Percentiles rank a stretch among this genome's conserved stretches.
Conservation (phyloP, 768 basidiomycete species). For the Xerocomellus intermedius region DNA sequence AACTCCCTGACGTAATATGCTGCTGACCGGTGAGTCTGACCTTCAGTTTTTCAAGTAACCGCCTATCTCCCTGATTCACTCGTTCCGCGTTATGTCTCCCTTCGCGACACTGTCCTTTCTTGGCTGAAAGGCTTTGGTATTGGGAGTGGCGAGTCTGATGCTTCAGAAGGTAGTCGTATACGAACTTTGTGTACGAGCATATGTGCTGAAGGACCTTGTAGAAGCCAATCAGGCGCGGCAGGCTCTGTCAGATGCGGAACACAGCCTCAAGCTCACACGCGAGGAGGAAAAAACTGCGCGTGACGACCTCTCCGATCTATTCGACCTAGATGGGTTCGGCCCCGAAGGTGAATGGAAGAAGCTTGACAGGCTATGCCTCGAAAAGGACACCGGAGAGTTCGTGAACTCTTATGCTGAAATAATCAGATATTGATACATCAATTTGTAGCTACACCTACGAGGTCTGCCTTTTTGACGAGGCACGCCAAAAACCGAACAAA, state of each 20-base stretch:
- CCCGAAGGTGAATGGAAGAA: slow-evolving; percentile 94
- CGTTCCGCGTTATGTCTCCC: slow-evolving; percentile 67
- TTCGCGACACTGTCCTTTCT: slow-evolving; percentile 58
- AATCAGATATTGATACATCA: slow-evolving; percentile 4
- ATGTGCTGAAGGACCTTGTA: slow-evolving; percentile 13
- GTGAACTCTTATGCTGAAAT: slow-evolving; percentile 35
- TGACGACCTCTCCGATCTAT: slow-evolving; percentile 63
- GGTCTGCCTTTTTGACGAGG: slow-evolving; percentile 87
- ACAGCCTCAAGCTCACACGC: slow-evolving; percentile 49
- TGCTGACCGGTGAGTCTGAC: background rate
- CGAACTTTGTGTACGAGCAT: background rate
- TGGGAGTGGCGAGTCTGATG: slow-evolving; percentile 37
- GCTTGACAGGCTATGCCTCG: slow-evolving; percentile 76
- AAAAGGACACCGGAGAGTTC: slow-evolving; percentile 86
- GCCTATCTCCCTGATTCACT: slow-evolving; percentile 85
- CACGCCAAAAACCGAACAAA: slow-evolving; percentile 82
- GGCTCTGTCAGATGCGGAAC: slow-evolving; percentile 61
- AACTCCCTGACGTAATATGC: background rate
- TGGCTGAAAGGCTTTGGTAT: slow-evolving; percentile 68
- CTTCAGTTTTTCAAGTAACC: slow-evolving; percentile 73
- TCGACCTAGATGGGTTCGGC: slow-evolving; percentile 66
- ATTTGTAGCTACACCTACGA: slow-evolving; percentile 83
- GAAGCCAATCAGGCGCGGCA: slow-evolving; percentile 65
- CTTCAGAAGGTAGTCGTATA: slow-evolving; percentile 39
- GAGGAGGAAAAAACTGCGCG: slow-evolving; percentile 54